These are phyloP conservation scores for Sphaerostilbella broomeana DNA, from an alignment of 2,329 filamentous ascomycete species.

Conservation along the genomic window DNA sequence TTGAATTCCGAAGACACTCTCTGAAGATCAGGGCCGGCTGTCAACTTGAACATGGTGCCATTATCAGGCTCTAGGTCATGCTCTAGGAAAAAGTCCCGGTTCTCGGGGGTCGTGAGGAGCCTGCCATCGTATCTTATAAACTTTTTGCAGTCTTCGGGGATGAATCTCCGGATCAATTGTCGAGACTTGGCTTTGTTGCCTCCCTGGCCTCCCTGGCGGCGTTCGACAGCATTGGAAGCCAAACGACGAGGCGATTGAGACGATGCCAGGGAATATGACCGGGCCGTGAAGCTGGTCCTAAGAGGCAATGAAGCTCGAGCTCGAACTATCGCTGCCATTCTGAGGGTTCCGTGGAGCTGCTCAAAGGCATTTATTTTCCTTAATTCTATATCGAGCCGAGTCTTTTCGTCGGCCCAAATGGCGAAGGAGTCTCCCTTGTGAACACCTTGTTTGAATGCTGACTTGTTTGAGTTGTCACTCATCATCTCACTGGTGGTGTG, in stretches of 20 bases:
- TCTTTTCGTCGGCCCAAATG: background rate
- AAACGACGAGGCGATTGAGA: too few relatives aligned
- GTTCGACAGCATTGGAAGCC: too few relatives aligned
- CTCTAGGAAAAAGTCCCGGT: constrained; percentile 22
- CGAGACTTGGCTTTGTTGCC: too few relatives aligned
- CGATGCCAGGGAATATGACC: too few relatives aligned
- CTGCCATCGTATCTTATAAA: constrained; percentile 20
- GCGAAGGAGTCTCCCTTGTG: too few relatives aligned
- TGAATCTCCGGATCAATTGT: constrained; percentile 14
- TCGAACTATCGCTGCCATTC: constrained; percentile 21
- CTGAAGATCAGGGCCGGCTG: constrained; percentile 9
- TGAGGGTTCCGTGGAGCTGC: constrained; percentile 5
- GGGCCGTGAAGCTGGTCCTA: too few relatives aligned
- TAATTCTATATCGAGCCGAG: background rate
- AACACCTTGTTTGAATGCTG: too few relatives aligned
- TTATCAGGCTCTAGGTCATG: constrained; percentile 21
- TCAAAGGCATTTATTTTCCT: constrained; percentile 17
- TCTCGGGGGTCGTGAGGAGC: constrained; percentile 25
- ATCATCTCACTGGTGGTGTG: too few relatives aligned
- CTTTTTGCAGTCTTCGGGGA: constrained; percentile 17
- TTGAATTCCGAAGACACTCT: constrained; percentile 16
- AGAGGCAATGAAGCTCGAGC: constrained; percentile 10
- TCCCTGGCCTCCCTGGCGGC: too few relatives aligned
- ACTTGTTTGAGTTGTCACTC: too few relatives aligned
- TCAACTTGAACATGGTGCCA: constrained; percentile 15